Evolutionary conservation across 768 basidiomycete genomes (phyloP), one percentile per base, ranked within the genome.

Genomic region (Asterophora parasitica): DNA sequence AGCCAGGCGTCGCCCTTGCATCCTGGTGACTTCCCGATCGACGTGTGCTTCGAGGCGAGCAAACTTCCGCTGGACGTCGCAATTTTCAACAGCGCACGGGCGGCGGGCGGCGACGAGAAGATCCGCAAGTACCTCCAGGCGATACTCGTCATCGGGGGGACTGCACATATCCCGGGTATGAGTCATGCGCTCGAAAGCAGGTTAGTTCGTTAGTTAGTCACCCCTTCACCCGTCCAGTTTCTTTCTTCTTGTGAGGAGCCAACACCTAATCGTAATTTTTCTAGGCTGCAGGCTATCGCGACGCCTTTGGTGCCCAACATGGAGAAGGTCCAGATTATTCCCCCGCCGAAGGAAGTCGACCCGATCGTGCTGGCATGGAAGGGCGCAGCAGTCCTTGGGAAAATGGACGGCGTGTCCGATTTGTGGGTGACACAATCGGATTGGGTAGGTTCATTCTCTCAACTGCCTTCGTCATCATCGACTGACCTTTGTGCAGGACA

Each of bases 291-390:
- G 60, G 90, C 87, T 0, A 91, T 92, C 46, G 87, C 88, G 8
- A 88, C 85, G 7, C 87, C 89, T 4, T 65, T 94, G 34, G 84
- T 90, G 12, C 77, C 79, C 12, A 84, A 83, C 60, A 90, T 93
- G 82, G 85, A 88, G 60, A 88, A 87, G 57, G 87, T 95, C 6
- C 82, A 86, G 54, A 89, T 96, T 49, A 88, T 98, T 38, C 90
- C 92, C n/a, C 87, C 92, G 2, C 93, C 94, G 1, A 88, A 93
- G 62, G 91, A 92, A 51, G 80, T 97, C 36, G 93, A 98, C 65
- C 92, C 91, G 4, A 78, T 82, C 19, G 83, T 92, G 31, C 77
- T 98, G 27, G 83, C 83, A 12, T 99, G 96, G 96, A 97, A 97
- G 65, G 96, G 96, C 8, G 92, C 86, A 5, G 81, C 86, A 7